Percentiles rank a stretch among this genome's conserved stretches.
phyloP scores from a whole-genome alignment of 257 asterid genomes.

The Salvia splendens region DNA sequence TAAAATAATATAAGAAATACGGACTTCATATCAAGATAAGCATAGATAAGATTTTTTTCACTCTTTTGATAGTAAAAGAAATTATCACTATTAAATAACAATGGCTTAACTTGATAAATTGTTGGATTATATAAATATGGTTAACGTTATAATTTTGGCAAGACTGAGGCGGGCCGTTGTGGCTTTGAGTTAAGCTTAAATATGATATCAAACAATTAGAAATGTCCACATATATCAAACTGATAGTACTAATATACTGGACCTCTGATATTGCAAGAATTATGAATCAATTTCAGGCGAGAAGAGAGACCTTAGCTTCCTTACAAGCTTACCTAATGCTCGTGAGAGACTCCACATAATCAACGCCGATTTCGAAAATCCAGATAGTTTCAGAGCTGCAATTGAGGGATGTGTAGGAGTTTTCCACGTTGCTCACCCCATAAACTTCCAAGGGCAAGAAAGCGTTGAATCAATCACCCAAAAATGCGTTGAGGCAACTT shows the following conservation, averaged over 20 bases:
- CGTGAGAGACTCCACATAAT: constrained; percentile 49
- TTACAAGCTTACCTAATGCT: constrained; percentile 52
- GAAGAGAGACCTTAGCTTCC: constrained; percentile 50
- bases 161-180: too few relatives aligned
- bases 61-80: too few relatives aligned
- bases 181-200: too few relatives aligned
- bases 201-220: too few relatives aligned
- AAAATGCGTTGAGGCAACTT: constrained; percentile 39
- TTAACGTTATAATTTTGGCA: too few relatives aligned
- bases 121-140: too few relatives aligned
- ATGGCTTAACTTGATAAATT: too few relatives aligned
- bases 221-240: background rate
- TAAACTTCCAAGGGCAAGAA: constrained; percentile 39
- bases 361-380: constrained; percentile 58
- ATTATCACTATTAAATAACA: too few relatives aligned
- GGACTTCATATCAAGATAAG: too few relatives aligned
- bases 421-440: constrained; percentile 66
- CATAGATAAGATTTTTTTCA: too few relatives aligned
- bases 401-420: constrained; percentile 64
- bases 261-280: background rate
- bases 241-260: background rate
- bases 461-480: constrained; percentile 35
- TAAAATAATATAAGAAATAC: too few relatives aligned
- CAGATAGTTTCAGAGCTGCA: constrained; percentile 50
- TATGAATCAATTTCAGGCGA: constrained; percentile 28